Evolutionary conservation across 139 green algal genomes (phyloP), one percentile per base, ranked within the genome.

Genomic region (Prasinococcaceae sp.): DNA sequence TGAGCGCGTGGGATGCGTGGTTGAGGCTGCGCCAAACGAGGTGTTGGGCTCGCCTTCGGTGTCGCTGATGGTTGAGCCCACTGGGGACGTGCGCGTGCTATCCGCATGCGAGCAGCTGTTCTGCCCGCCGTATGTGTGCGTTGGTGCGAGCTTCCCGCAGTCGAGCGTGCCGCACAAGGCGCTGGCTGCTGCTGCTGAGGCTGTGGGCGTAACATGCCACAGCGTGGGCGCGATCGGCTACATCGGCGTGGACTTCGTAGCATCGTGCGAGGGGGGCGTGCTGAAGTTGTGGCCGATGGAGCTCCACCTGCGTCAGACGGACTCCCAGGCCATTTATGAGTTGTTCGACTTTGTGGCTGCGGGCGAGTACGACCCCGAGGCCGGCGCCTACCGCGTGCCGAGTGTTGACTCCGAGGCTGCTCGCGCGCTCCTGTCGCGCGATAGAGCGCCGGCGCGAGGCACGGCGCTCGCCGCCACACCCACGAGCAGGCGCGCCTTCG

Each of bases 91-190:
- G 14, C 28, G 19, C 10, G 47, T 80, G 38, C 53, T 80, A 3
- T 76, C 73, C 35, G 80, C 70, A 6, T 66, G 80, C 36, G 77
- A 84, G 27, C 69, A 71, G 49, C 69, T 84, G 16, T 84, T 84
- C 58, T 69, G 55, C 37, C 55, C 64, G 12, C 57, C 74, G 16
- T 78, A 75, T 57, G 36, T 61, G 24, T 59, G 28, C 10, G 55
- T 81, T 1, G 77, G 77, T 35, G 64, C 67, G 20, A 72, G 62
- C 23, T 82, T 84, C 46, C 77, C 77, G 16, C 74, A 81, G 61
- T 68, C 61, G 10, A 74, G 60, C 6, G 75, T 80, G 22, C 69
- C 75, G 3, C 60, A 74, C 41, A 17, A 47, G 1, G 69, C 74
- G 22, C 68, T 82, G 32, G 28, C 52, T 19, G 70, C 72, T n/a